Base-by-base conservation (phyloP, 768 basidiomycete genomes). In the Phylloporus sp. region DNA sequence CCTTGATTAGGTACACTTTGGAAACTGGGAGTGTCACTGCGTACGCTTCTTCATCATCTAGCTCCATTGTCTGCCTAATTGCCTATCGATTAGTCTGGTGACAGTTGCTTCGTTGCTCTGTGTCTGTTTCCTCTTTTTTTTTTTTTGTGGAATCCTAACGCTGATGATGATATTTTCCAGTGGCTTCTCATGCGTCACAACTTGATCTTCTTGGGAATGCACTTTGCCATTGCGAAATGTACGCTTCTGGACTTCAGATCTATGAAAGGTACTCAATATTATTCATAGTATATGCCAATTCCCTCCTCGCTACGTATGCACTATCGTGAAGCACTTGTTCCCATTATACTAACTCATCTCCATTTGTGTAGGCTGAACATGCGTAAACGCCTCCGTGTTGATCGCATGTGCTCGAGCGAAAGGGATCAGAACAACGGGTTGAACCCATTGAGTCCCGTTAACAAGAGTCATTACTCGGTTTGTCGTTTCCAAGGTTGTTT, bases 1-100 rank as follows among this genome's bases (percentile, higher is more conserved):
- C 68, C 0, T 58, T 81, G 55, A 76, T 81, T 45, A 54, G 78
- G 2, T 81, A 81, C 50, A 75, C 79, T 0, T 69, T 82, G 28
- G 80, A 82, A 57, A 79, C 75, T 15, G 80, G 80, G 35, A 62
- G 73, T 4, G 39, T 81, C 18, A 81, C 80, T 23, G 73, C 72
- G 75, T 73, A 50, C 4, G 56, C 22, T 49, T 26, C 7, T 13
- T 22, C 22, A 32, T 16, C 2, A 8, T 1, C 16, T 13, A 0
- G 6, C 3, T 2, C 11, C n/a, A 7, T 27, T 3, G 5, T 0
- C 12, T 18, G n/a, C 27, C 49, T 65, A 11, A 59, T 20, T 2
- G 23, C 4, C 28, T 2, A 6, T 40, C 7, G 23, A 31, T 41
- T 34, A 69, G 67, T 22, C 47, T 70, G 20, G 69, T 69, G 2